Base-by-base conservation (phyloP, 1,284 basidiomycete genomes). In the Rugosomyces carneus region DNA sequence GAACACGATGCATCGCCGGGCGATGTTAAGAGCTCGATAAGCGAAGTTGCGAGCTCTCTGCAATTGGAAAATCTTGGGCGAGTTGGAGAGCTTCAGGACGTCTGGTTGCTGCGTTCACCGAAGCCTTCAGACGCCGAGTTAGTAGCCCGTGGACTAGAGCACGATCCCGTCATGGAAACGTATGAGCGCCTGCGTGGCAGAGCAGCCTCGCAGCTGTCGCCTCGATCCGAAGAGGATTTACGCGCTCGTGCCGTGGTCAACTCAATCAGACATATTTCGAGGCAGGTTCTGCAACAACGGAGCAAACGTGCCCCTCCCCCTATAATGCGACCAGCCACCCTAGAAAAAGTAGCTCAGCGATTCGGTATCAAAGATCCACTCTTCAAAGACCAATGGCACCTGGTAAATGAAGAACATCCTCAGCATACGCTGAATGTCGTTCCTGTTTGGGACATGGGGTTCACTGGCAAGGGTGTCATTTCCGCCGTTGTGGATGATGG, bases 401-500 rank as follows among this genome's bases (percentile, higher is more conserved):
- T 93, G 13, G 74, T 91, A 44, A 93, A 93, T 60, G 78, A 85
- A 50, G 74, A 84, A 34, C 78, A 70, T 50, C 84, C 82, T 0
- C 72, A 81, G 54, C 80, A 92, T 61, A 85, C 81, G 75, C 88
- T 94, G 81, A 93, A 94, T 57, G 81, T 88, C 13, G 81, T 84
- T 0, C 72, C 73, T 21, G 73, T 93, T 0, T 94, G 91, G 91
- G 83, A 88, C 29, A 75, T 83, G 67, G 91, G 89, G 3, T 75
- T 94, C 52, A 89, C 85, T 1, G 96, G 96, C 1, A 76, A 84
- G 55, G 93, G 90, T 16, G 74, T 98, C 41, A 87, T 89, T 44
- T 81, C 93, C 7, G 89, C 91, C 5, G 75, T 99, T 42, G 86
- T 99, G 16, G 96, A 99, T 63, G 96, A 99, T 61, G 96, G 96